Conservation (phyloP, 768 basidiomycete genomes). For the Mycena epipterygia region DNA sequence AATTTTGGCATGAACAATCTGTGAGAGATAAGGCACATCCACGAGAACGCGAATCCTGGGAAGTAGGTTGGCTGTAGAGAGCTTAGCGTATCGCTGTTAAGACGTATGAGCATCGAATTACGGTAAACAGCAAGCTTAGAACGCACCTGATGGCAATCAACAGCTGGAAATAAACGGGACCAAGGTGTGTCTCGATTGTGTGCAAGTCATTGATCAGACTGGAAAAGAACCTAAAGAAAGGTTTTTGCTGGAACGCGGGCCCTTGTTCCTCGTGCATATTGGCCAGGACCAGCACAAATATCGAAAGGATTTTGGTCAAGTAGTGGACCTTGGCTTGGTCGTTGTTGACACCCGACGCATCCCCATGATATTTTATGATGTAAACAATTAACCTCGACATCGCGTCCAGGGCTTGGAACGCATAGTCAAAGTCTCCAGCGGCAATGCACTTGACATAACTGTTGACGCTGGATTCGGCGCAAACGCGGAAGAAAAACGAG, state of each 20-base stretch:
- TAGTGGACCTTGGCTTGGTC: conserved; percentile 98
- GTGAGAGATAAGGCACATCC: conserved; percentile 97
- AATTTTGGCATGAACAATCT: conserved; percentile 98
- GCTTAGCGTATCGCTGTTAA: conserved; percentile 89
- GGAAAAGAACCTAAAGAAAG: conserved; percentile 99
- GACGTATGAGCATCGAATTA: conserved; percentile 31
- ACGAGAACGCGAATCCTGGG: conserved; percentile 98
- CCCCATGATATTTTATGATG: conserved; percentile 99
- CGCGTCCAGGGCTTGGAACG: conserved; percentile 95
- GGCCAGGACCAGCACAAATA: conserved; percentile 95
- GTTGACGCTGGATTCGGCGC: conserved; percentile 93
- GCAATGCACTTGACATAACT: conserved; percentile 85
- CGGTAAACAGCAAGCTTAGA: background rate
- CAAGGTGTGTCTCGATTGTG: conserved; percentile 86
- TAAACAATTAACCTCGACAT: conserved; percentile 95
- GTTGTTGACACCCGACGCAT: conserved; percentile 92
- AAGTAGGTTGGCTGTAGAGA: conserved; percentile 97
- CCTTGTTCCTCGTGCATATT: conserved; percentile 97
- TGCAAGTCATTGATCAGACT: conserved; percentile 94
- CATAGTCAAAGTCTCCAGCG: conserved; percentile 78
- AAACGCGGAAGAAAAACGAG: conserved; percentile 98
- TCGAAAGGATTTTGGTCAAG: conserved; percentile 96
- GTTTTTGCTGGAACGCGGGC: conserved; percentile 92
- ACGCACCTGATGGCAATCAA: conserved; percentile 88
- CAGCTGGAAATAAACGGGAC: conserved; percentile 90